phyloP scores from a whole-genome alignment of 2,329 filamentous ascomycete genomes.

The Fusarium sp. region DNA sequence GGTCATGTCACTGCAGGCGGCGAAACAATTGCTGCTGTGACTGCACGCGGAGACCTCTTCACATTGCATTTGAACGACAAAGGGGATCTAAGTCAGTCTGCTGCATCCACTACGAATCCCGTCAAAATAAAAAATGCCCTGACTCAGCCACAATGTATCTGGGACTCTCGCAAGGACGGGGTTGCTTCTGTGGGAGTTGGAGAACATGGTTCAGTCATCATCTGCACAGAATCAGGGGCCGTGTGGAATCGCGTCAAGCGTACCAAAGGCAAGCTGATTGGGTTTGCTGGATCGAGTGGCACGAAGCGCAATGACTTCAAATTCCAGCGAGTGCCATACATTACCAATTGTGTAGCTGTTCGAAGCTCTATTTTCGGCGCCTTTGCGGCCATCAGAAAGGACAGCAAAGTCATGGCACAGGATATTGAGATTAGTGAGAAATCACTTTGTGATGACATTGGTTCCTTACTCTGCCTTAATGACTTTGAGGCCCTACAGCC shows the following conservation, averaged over 20 bases:
- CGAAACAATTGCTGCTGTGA: constrained; percentile 91
- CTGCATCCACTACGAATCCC: constrained; percentile 89
- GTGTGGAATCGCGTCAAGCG: constrained; percentile 92
- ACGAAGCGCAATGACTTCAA: constrained; percentile 89
- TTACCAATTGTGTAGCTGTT: constrained; percentile 86
- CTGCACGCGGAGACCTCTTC: constrained; percentile 86
- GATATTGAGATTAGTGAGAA: constrained; percentile 74
- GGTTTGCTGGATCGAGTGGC: constrained; percentile 59
- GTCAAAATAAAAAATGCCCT: constrained; percentile 88
- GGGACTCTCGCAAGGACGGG: constrained; percentile 88
- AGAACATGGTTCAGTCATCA: constrained; percentile 93
- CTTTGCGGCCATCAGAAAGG: constrained; percentile 86
- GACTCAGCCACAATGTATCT: constrained; percentile 82
- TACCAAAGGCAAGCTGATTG: constrained; percentile 78
- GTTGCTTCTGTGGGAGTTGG: constrained; percentile 88
- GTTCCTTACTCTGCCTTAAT: constrained; percentile 74
- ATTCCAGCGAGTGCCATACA: constrained; percentile 87
- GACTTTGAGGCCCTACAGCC: constrained; percentile 64
- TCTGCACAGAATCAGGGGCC: constrained; percentile 90
- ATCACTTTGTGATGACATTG: constrained; percentile 79
- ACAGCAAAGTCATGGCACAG: constrained; percentile 82
- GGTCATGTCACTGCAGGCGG: constrained; percentile 84
- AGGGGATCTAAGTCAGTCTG: constrained; percentile 67
- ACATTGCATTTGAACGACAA: constrained; percentile 81
- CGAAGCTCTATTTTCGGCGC: constrained; percentile 90